Evolutionary conservation across 116 monocot genomes (phyloP).

Genomic region (Zostera marina): DNA sequence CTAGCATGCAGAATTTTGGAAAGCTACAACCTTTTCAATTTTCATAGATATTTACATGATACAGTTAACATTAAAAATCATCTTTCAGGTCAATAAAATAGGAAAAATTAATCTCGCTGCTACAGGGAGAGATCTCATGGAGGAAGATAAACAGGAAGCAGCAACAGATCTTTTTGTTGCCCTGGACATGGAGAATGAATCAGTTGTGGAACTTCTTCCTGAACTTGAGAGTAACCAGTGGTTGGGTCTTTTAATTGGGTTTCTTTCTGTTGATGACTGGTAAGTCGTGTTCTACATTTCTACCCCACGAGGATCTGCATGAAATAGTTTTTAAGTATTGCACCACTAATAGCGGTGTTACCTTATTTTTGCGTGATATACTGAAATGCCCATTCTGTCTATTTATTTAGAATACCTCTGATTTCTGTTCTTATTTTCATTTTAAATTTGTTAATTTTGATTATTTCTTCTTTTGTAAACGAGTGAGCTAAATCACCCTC

Average conservation of each 20-base stretch:
- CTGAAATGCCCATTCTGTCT: no score
- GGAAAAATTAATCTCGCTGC: slow-evolving; percentile 99
- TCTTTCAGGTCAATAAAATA: slow-evolving; percentile 79
- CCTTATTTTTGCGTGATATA: no score
- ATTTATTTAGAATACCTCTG: no score
- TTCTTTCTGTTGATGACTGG: slow-evolving; percentile 92
- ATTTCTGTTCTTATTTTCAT: no score
- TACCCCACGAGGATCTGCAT: no score
- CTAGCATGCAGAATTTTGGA: neutral
- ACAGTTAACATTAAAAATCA: neutral
- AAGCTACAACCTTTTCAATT: neutral
- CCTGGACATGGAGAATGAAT: slow-evolving; percentile 76
- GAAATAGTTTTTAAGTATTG: no score
- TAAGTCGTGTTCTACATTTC: slow-evolving; percentile 17
- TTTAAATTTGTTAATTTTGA: no score
- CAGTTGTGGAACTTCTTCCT: slow-evolving; percentile 41
- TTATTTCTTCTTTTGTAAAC: no score
- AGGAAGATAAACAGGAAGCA: slow-evolving; percentile 88
- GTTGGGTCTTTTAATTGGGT: slow-evolving; percentile 82
- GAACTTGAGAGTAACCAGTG: slow-evolving; percentile 76
- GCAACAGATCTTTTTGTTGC: slow-evolving; percentile 63
- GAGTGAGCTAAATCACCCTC: no score
- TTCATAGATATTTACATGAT: neutral
- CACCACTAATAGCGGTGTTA: no score
- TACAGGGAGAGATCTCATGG: slow-evolving; percentile 93